Percentiles rank a stretch among this genome's conserved stretches.
phyloP scores from a whole-genome alignment of 345 rosid species.

The Cardamine resedifolia region DNA sequence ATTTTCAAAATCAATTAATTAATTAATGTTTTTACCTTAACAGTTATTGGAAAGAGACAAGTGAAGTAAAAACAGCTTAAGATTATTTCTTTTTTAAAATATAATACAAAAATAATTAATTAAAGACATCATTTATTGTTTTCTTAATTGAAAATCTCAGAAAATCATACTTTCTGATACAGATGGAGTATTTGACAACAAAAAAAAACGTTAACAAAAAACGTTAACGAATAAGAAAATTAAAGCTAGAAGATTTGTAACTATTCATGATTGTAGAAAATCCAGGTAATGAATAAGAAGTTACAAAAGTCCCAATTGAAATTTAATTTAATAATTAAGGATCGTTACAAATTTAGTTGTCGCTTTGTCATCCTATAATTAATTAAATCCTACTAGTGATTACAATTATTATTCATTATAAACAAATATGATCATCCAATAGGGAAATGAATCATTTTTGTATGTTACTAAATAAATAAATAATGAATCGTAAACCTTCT shows the following conservation, averaged over 20 bases:
- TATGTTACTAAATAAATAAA: constrained; percentile 26
- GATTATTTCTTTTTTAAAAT: too few species aligned
- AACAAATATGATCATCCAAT: constrained; percentile 17
- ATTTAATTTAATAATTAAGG: neutral
- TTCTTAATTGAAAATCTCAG: too few species aligned
- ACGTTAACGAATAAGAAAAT: neutral
- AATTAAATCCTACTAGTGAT: neutral
- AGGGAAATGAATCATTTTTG: constrained; percentile 11
- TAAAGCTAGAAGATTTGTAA: constrained; percentile 18
- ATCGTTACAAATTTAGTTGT: constrained; percentile 26
- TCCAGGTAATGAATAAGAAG: constrained; percentile 27
- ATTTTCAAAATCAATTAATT: too few species aligned
- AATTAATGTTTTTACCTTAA: too few species aligned
- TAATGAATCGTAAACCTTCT: neutral
- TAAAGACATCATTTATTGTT: too few species aligned
- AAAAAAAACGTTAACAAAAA: neutral
- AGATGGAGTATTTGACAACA: neutral
- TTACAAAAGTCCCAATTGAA: neutral
- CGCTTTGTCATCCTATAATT: constrained; percentile 4
- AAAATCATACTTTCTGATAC: too few species aligned
- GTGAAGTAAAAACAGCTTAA: too few species aligned
- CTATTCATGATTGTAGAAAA: constrained; percentile 3
- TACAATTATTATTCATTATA: neutral
- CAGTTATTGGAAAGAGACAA: too few species aligned
- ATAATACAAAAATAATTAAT: too few species aligned